Evolutionary conservation across 148 eudicot species (phyloP).

Genomic region (Fagopyrum homotropicum): DNA sequence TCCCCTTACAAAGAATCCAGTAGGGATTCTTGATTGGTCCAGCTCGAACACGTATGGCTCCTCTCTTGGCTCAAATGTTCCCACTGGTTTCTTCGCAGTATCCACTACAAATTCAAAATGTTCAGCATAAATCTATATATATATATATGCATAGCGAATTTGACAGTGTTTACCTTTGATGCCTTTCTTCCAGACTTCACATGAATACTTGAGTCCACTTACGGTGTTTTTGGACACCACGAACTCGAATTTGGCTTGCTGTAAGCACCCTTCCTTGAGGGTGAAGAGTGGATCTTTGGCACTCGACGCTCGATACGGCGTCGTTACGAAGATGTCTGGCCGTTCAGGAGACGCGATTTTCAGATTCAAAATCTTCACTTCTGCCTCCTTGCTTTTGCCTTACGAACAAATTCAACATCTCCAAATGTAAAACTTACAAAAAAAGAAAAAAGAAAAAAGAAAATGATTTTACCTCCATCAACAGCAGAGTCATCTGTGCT

Average conservation of each 20-base stretch:
- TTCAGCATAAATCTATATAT: neutral
- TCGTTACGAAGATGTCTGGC: conserved; percentile 21
- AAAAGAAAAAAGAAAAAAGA: neutral
- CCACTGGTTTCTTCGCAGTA: conserved; percentile 26
- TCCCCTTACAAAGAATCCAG: conserved; percentile 36
- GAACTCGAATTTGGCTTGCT: conserved; percentile 24
- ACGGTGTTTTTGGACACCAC: conserved; percentile 21
- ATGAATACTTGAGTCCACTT: conserved; percentile 23
- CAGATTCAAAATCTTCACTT: conserved; percentile 29
- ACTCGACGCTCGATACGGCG: conserved; percentile 25
- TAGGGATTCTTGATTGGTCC: conserved; percentile 32
- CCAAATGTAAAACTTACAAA: neutral
- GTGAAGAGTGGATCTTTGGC: conserved; percentile 27
- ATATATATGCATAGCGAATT: neutral
- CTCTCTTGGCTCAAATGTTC: conserved; percentile 32
- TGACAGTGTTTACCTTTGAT: conserved; percentile 20
- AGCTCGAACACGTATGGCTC: conserved; percentile 31
- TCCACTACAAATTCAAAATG: conserved; percentile 20
- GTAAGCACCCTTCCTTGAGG: conserved; percentile 34
- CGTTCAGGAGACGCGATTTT: conserved; percentile 25
- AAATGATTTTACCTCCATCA: neutral
- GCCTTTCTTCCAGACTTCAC: conserved; percentile 37
- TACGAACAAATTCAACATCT: neutral
- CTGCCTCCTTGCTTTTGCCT: conserved; percentile 11
- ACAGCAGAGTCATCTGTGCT: conserved; percentile 1